Percentiles rank a stretch among this genome's conserved stretches.
Conservation (phyloP, 1,139 yeast species). For the Suhomyces maxii region DNA sequence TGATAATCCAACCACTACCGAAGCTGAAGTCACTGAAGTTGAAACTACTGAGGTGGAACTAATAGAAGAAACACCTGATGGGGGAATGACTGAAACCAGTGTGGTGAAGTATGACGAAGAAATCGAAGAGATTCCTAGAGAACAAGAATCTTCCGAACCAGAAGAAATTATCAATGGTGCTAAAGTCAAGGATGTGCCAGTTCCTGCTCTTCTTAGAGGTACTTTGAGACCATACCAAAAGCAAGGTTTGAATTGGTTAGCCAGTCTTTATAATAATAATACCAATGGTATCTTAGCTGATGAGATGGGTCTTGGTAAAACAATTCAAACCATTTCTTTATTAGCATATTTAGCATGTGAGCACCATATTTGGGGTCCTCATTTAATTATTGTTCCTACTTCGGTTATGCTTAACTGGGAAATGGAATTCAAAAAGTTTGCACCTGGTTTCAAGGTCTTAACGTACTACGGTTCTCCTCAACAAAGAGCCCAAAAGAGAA, state of each 20-base stretch:
- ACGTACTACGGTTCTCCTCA: slow-evolving; percentile 98
- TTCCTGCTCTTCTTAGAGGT: slow-evolving; percentile 72
- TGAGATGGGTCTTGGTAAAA: slow-evolving; percentile 98
- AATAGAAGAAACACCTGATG: not conserved
- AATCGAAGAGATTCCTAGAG: slow-evolving; percentile 12
- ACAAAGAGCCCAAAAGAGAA: slow-evolving; percentile 91
- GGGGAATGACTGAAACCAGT: not conserved
- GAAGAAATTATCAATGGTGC: slow-evolving; percentile 36
- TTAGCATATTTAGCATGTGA: slow-evolving; percentile 89
- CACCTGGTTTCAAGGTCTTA: slow-evolving; percentile 94
- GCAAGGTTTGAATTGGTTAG: slow-evolving; percentile 96
- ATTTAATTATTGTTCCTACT: slow-evolving; percentile 93
- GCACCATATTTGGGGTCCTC: slow-evolving; percentile 97
- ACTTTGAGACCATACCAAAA: slow-evolving; percentile 88
- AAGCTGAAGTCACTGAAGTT: not conserved
- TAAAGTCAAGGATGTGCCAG: slow-evolving; percentile 66
- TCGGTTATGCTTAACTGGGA: slow-evolving; percentile 99
- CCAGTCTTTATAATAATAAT: slow-evolving; percentile 85
- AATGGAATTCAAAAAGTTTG: slow-evolving; percentile 97
- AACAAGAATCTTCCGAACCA: slow-evolving; percentile 11
- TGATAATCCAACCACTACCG: slow-evolving; percentile 16
- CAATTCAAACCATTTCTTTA: slow-evolving; percentile 91
- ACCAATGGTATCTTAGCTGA: slow-evolving; percentile 98
- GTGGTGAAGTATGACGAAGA: not conserved
- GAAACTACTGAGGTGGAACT: slow-evolving; percentile 1